Evolutionary conservation across 345 rosid genomes (phyloP), one percentile per base, ranked within the genome.

Genomic region (Gossypium herbaceum): DNA sequence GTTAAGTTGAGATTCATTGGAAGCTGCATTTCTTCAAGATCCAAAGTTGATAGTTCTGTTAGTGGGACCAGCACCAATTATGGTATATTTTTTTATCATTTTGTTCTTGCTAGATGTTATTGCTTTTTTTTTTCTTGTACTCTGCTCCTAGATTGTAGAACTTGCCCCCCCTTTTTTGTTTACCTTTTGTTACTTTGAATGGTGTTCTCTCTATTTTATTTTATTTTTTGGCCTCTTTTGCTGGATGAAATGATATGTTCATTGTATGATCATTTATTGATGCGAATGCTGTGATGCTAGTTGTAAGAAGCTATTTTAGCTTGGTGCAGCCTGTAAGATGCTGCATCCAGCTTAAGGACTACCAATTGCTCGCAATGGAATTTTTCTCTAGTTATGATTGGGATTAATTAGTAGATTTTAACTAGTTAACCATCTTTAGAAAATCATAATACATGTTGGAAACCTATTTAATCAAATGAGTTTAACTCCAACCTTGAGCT

Each of bases 1-100:
- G 80, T 85, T 75, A 88, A 81, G 78, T 76, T 86, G 45, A 81
- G 91, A 83, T 84, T 88, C 67, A 82, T 88, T 50, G 77, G 87
- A 72, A 82, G 87, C 82, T 88, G 94, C 78, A 72, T 89, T 74
- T 85, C 90, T 87, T 85, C 97, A 39, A 89, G 91, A 89, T 86
- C 97, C 84, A 88, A 89, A 72, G 85, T 88, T 77, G 97, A 89
- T 84, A 89, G 81, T 82, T 88, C 97, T 74, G 79, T 78, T 72
- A 85, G 83, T 79, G 91, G 86, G 68, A 81, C 86, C 77, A 84
- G 82, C 54, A 77, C 84, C 29, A 83, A 86, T 64, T 89, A 78
- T 78, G 90, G 84, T 78, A 60, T 11, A 54, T n/a, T n/a, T n/a
- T 54, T 27, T 62, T 47, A 47, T 16, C 41, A 34, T 34, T 19